Conservation (phyloP, 2,329 filamentous ascomycete genomes). For the Aspergillus phoenicis region DNA sequence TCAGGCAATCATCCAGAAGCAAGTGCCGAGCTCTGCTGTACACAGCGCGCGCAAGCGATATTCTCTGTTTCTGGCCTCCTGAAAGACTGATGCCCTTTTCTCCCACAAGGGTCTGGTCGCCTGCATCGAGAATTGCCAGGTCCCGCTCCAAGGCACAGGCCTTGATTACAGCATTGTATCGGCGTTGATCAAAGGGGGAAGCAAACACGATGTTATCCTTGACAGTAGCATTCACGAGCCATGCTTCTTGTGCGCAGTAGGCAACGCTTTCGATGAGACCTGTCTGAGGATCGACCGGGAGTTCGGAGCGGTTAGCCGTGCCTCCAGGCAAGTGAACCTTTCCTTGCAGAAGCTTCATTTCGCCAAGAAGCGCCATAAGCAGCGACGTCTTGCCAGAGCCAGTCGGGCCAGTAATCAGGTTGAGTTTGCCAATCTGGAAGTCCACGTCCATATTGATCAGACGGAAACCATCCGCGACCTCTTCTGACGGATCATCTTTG, state of each 20-base stretch:
- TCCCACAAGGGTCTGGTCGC: constrained; percentile 90
- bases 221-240: constrained; percentile 94
- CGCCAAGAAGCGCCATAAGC: constrained; percentile 91
- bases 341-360: constrained; percentile 87
- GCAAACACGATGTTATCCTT: constrained; percentile 95
- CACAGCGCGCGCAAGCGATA: constrained; percentile 93
- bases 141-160: constrained; percentile 91
- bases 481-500: constrained; percentile 61
- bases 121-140: constrained; percentile 85
- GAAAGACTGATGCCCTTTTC: constrained; percentile 97
- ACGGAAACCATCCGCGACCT: constrained; percentile 74
- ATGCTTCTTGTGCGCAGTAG: constrained; percentile 95
- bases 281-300: constrained; percentile 78
- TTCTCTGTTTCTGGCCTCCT: constrained; percentile 95
- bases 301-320: constrained; percentile 75
- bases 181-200: constrained; percentile 73
- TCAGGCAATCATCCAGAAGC: constrained; percentile 90
- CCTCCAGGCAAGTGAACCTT: constrained; percentile 83
- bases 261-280: constrained; percentile 88
- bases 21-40: constrained; percentile 93
- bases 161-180: constrained; percentile 84
- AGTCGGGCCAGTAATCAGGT: constrained; percentile 89
- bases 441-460: constrained; percentile 81
- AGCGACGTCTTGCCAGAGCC: constrained; percentile 95
- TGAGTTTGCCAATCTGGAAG: constrained; percentile 83